phyloP scores from a whole-genome alignment of 345 rosid genomes.

The Physaria fendleri region DNA sequence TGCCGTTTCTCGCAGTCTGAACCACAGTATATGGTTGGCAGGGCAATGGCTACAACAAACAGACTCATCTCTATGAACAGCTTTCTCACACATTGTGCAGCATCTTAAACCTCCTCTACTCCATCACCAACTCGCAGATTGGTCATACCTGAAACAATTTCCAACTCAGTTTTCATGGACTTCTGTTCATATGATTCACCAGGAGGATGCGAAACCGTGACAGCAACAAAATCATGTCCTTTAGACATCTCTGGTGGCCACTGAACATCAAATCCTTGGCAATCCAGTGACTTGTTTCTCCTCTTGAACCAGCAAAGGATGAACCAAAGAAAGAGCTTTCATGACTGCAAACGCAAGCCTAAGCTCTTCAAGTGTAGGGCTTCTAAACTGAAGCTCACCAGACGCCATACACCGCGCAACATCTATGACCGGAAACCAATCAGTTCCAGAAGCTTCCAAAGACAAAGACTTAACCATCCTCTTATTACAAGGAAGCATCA shows the following conservation, averaged over 20 bases:
- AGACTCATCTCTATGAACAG: slow-evolving; percentile 39
- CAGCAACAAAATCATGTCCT: slow-evolving; percentile 52
- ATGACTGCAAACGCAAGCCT: slow-evolving; percentile 55
- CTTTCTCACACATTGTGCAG: slow-evolving; percentile 46
- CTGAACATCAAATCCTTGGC: slow-evolving; percentile 52
- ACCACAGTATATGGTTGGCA: slow-evolving; percentile 47
- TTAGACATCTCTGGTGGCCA: slow-evolving; percentile 59
- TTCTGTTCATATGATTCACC: slow-evolving; percentile 53
- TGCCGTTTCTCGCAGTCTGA: slow-evolving; percentile 50
- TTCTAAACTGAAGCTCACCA: slow-evolving; percentile 48
- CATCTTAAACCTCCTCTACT: slow-evolving; percentile 27
- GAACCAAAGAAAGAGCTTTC: slow-evolving; percentile 54
- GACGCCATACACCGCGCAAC: slow-evolving; percentile 42
- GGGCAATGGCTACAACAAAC: slow-evolving; percentile 43
- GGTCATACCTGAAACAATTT: background rate
- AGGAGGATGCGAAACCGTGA: slow-evolving; percentile 57
- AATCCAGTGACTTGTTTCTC: slow-evolving; percentile 38
- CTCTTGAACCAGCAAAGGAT: slow-evolving; percentile 50
- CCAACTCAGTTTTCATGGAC: slow-evolving; percentile 7
- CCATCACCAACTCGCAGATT: background rate
- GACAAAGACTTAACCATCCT: slow-evolving; percentile 56
- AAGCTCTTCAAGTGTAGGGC: slow-evolving; percentile 58
- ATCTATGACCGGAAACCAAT: slow-evolving; percentile 62
- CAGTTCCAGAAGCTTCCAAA: slow-evolving; percentile 47
- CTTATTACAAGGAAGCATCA: slow-evolving; percentile 56